Base-by-base conservation (phyloP, 306 rosid genomes). In the Vicia faba region DNA sequence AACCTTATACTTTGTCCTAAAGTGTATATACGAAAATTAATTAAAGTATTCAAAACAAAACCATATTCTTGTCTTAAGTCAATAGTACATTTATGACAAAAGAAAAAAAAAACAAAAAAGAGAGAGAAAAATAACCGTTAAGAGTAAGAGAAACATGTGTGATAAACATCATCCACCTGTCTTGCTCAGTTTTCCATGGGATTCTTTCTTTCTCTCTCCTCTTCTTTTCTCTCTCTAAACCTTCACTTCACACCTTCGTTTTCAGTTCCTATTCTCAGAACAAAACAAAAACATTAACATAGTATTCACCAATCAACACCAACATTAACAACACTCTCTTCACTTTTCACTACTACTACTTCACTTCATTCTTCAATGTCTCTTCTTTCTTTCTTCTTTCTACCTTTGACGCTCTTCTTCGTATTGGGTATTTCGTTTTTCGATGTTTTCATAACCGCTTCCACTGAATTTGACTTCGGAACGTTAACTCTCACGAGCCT, bases 391-490 rank as follows among this genome's bases (percentile, higher is more conserved):
- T 12, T 61, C 14, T 13, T 31, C 69, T 3, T 61, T 15, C 2
- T 48, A 20, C 29, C 29, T 26, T 26, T 26, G 4, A 1, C 29
- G 2, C 15, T 54, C 36, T 12, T 72, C 50, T 9, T 29, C 75
- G 58, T 54, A 48, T 3, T 5, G 1, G n/a, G 29, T 9, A 36
- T 66, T 7, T 25, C 57, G 14, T 10, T 71, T 59, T 46, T 48
- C 54, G 13, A 7, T 26, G 4, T n/a, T 48, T 26, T 35, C n/a
- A n/a, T 67, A 14, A 40, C 28, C 29, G 74, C 86, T 31, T 11
- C 72, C 28, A 85, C 95, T 0, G 95, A 95, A 14, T 90, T 95
- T 69, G 96, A 90, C 89, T 88, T 88, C 40, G 92, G 84, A 1
- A 90, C 97, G 4, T 41, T 95, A 15, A 86, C 92, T 0, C 64